phyloP scores from a whole-genome alignment of 768 basidiomycete species.

The Piloderma croceum region DNA sequence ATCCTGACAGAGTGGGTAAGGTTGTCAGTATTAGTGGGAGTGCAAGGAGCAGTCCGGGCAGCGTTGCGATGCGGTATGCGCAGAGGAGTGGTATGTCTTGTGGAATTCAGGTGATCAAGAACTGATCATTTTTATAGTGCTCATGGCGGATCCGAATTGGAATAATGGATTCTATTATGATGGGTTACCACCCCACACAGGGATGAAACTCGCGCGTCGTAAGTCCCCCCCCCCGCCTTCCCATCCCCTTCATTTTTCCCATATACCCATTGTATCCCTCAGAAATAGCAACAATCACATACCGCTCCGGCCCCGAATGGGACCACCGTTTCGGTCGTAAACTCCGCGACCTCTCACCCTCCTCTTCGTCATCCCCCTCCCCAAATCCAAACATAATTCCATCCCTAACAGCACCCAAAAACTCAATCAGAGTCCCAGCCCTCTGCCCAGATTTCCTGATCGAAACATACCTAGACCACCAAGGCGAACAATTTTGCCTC shows the following conservation, averaged over 20 bases:
- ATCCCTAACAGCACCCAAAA: too few relatives aligned
- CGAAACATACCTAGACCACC: slow-evolving; percentile 96
- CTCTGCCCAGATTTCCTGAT: slow-evolving; percentile 97
- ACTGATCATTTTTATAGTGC: slow-evolving; percentile 48
- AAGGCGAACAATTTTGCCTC: slow-evolving; percentile 95
- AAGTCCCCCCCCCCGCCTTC: slow-evolving; percentile 10
- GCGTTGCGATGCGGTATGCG: slow-evolving; percentile 93
- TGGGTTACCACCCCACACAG: slow-evolving; percentile 88
- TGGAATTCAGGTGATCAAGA: not conserved
- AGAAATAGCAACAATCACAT: slow-evolving; percentile 99
- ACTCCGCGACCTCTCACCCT: slow-evolving; percentile 40
- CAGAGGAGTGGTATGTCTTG: slow-evolving; percentile 81
- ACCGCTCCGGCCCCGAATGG: slow-evolving; percentile 99
- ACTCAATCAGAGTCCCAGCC: slow-evolving; percentile 49
- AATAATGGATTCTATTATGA: slow-evolving; percentile 99
- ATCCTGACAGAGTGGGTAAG: slow-evolving; percentile 83
- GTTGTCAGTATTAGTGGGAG: slow-evolving; percentile 94
- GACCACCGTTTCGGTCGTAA: slow-evolving; percentile 93
- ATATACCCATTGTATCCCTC: slow-evolving; percentile 4
- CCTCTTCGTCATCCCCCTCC: slow-evolving; percentile 7
- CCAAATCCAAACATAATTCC: slow-evolving; percentile 7
- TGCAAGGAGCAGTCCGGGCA: slow-evolving; percentile 84
- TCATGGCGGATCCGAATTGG: slow-evolving; percentile 99
- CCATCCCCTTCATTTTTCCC: not conserved
- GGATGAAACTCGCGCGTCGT: slow-evolving; percentile 99